Evolutionary conservation across 768 basidiomycete genomes (phyloP).

Genomic region (Naganishia kalamii): DNA sequence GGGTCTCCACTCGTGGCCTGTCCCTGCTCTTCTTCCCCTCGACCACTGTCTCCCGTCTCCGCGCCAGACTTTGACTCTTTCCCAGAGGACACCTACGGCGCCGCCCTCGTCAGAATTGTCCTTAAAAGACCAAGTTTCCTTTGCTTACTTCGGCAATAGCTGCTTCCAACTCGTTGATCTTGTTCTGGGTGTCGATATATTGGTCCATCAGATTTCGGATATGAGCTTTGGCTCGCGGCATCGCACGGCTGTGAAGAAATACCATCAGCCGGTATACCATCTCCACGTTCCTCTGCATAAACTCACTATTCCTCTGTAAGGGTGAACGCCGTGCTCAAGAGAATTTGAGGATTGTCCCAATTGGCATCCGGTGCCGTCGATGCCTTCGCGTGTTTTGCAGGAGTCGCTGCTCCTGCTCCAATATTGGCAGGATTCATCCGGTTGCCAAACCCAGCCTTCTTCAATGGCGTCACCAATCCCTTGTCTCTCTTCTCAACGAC

Average conservation of each 20-base stretch:
- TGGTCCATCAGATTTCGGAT: slow-evolving; percentile 34
- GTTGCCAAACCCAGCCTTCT: slow-evolving; percentile 8
- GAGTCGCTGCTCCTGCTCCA: background rate
- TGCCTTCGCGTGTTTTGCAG: background rate
- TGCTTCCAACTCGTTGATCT: slow-evolving; percentile 34
- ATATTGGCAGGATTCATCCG: background rate
- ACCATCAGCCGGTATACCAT: background rate
- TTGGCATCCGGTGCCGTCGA: background rate
- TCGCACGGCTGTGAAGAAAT: slow-evolving; percentile 32
- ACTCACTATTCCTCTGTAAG: slow-evolving; percentile 46
- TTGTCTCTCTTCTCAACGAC: slow-evolving; percentile 41
- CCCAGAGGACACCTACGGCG: background rate
- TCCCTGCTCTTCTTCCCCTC: background rate
- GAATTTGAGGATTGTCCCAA: slow-evolving; percentile 32
- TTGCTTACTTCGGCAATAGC: slow-evolving; percentile 34
- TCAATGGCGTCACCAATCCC: slow-evolving; percentile 36
- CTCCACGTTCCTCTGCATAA: background rate
- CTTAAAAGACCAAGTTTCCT: background rate
- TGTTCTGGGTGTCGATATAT: slow-evolving; percentile 31
- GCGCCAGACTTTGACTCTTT: background rate
- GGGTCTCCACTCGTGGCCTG: background rate
- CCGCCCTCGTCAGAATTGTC: no score
- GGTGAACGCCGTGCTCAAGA: slow-evolving; percentile 37
- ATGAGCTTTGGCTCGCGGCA: slow-evolving; percentile 43
- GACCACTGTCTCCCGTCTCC: background rate